A percentile compares a stretch with the other conserved stretches of the same genome.
Evolutionary conservation across 2,329 filamentous ascomycete genomes (phyloP).

Genomic region (Phaeomoniella chlamydospora): DNA sequence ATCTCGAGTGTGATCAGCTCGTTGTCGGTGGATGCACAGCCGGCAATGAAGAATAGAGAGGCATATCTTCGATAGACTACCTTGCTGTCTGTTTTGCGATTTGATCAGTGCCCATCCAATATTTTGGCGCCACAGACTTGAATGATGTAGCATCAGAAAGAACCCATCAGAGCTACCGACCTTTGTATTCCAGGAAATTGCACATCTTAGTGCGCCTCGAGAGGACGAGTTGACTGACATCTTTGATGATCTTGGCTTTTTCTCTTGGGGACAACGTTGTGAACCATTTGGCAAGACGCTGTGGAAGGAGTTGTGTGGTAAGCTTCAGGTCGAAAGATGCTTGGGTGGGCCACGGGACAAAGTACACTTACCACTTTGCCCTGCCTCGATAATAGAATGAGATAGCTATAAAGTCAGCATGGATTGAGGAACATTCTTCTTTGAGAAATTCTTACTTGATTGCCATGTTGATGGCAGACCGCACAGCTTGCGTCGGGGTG

Average conservation of each 20-base stretch:
- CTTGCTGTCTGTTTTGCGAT: constrained; percentile 62
- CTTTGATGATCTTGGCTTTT: constrained; percentile 99
- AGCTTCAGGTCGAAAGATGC: constrained; percentile 11
- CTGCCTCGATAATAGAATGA: constrained; percentile 93
- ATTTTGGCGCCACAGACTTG: no score
- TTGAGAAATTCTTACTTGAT: constrained; percentile 33
- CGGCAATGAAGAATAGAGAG: constrained; percentile 97
- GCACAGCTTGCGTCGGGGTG: not conserved
- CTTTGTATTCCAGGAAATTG: constrained; percentile 99
- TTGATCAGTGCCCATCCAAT: not conserved
- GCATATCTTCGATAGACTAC: constrained; percentile 98
- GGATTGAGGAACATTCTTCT: not conserved
- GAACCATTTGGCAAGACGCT: constrained; percentile 99
- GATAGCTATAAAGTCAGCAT: constrained; percentile 57
- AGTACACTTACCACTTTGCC: constrained; percentile 81
- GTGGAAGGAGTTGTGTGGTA: constrained; percentile 17
- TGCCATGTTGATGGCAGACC: constrained; percentile 26
- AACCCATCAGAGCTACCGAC: constrained; percentile 30
- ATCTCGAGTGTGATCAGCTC: constrained; percentile 97
- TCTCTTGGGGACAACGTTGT: constrained; percentile 93
- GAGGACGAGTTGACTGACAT: constrained; percentile 94
- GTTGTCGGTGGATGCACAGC: constrained; percentile 93
- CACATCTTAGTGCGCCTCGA: constrained; percentile 96
- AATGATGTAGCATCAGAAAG: no score
- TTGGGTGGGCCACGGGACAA: constrained; percentile 21